Evolutionary conservation across 1,284 basidiomycete species (phyloP).

Genomic region (Rhodotorula glutinis): DNA sequence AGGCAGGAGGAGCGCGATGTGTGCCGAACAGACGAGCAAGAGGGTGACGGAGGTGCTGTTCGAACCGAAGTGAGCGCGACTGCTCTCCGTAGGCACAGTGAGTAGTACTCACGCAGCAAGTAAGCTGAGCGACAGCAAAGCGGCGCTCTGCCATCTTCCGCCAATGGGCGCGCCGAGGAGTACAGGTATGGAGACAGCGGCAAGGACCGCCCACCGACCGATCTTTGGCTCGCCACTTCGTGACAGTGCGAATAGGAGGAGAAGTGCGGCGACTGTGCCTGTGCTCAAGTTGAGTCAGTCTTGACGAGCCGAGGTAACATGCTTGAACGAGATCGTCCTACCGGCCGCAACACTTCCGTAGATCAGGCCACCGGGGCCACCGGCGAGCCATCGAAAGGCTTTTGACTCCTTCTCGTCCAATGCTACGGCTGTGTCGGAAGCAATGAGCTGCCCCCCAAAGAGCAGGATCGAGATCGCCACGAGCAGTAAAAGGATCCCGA

Average conservation of each 20-base stretch:
- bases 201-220: conserved; percentile 11
- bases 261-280: conserved; percentile 8
- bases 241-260: conserved; percentile 13
- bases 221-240: not conserved
- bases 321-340: not conserved
- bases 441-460: too few species aligned
- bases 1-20: not conserved
- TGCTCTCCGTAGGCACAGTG: not conserved
- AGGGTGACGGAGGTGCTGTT: conserved; percentile 15
- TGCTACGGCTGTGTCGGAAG: too few species aligned
- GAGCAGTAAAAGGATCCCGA: too few species aligned
- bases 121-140: not conserved
- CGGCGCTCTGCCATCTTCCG: conserved; percentile 10
- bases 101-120: conserved; percentile 8
- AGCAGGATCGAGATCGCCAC: too few species aligned
- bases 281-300: not conserved
- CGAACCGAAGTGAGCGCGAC: too few species aligned
- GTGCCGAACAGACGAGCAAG: conserved; percentile 19
- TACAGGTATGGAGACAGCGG: conserved; percentile 5
- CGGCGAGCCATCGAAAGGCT: conserved; percentile 13
- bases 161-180: conserved; percentile 9
- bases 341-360: conserved; percentile 5
- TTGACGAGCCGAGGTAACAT: too few species aligned
- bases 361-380: conserved; percentile 19
- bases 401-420: not conserved